Evolutionary conservation across 2,329 filamentous ascomycete species (phyloP), one percentile per base, ranked within the genome.

Genomic region (Mariannaea elegans): DNA sequence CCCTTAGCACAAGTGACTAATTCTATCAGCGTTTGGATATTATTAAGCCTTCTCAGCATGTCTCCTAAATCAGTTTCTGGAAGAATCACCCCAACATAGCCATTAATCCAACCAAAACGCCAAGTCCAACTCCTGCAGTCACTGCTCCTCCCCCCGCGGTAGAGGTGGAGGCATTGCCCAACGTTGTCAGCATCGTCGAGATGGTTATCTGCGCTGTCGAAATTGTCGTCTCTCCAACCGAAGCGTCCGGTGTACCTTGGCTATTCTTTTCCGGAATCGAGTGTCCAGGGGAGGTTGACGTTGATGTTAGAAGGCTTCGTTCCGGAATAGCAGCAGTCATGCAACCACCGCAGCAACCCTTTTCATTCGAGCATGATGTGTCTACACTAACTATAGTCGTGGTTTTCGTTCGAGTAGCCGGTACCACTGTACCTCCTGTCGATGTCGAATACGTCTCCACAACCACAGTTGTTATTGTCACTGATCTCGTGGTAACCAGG

Each of bases 381-480:
- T 59, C 61, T 32, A 59, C 41, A 47, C 62, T 71, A 16, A 69
- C 53, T 9, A 71, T 24, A 14, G 62, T 68, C 39, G 64, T 61
- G 29, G 64, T 64, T 48, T 66, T 68, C 31, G 64, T 67, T 41
- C 48, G 56, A 42, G 67, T 68, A 4, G 60, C 65, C 9, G 45
- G 54, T 29, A 67, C 44, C 21, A 64, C 57, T 10, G 23, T 57
- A 41, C 68, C 65, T 18, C 67, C 67, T 6, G 63, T 71, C 58
- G 56, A 67, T 8, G 69, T 71, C 64, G 68, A 71, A 65, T 71
- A 71, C 18, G 65, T 59, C 50, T 71, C 68, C 44, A 69, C 58
- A 4, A 71, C 47, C 18, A 66, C 55, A 10, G 68, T 68, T 41
- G 65, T 56, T 36, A 71, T 65, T 2, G 62, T 71, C 3, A 62